Evolutionary conservation across 106 monocot genomes (phyloP), one percentile per base, ranked within the genome.

Genomic region (Cymbidium sinense): DNA sequence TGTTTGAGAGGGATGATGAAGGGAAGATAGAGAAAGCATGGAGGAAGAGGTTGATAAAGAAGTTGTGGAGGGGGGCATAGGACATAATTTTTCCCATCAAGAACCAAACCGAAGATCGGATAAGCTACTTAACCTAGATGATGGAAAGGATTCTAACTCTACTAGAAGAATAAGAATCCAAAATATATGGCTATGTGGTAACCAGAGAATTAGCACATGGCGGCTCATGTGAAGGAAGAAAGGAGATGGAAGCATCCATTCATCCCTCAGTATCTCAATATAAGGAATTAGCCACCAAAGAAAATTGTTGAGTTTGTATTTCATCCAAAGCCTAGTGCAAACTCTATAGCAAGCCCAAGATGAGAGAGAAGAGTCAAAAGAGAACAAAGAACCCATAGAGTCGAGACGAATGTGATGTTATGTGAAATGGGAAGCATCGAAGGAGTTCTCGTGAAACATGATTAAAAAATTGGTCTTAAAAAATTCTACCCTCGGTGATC

Each of bases 151-250:
- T 50, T 3, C 78, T 20, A 31, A 67, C 2, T 78, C 70, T 21
- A 72, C 77, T n/a, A 92, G 98, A 54, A 88, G 77, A 70, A 90
- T 88, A 1, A 82, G 98, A 73, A 99, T 99, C 65, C 92, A 95
- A 61, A 99, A 95, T 78, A 99, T 99, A 27, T 94, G 92, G 72
- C 88, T 99, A 31, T n/a, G 98, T 34, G 98, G 98, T 2, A 99
- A 90, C 85, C n/a, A n/a, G 98, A 50, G 94, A 99, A 82, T 55
- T 92, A 62, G 81, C 86, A 44, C 87, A 5, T 88, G 92, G 79
- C 70, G 29, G 39, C 27, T n/a, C n/a, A n/a, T n/a, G 54, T 35
- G 50, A 21, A 75, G 84, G 83, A 74, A 82, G 79, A 23, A 75
- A n/a, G 81, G 85, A 69, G 80, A 81, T 77, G 75, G 61, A 79